phyloP scores from a whole-genome alignment of 805 yeast genomes.

The Hanseniaspora thailandica region DNA sequence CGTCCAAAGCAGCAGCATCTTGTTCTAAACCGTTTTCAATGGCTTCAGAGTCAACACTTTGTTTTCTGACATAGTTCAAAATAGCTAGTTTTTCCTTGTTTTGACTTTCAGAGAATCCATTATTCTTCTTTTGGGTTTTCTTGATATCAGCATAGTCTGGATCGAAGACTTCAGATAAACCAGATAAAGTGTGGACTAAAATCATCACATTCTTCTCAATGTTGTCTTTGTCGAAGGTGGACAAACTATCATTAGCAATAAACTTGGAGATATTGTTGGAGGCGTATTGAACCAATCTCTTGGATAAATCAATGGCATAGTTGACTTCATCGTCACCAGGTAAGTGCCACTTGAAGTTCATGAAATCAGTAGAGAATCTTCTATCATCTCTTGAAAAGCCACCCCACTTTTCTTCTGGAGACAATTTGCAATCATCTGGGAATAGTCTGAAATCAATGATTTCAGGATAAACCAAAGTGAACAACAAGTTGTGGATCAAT shows the following conservation, averaged over 20 bases:
- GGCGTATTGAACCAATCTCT: conserved; percentile 35
- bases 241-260: conserved; percentile 20
- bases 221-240: conserved; percentile 34
- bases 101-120: conserved; percentile 16
- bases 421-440: conserved; percentile 33
- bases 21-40: conserved; percentile 23
- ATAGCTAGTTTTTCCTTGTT: conserved; percentile 24
- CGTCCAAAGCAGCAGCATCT: conserved; percentile 20
- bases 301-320: conserved; percentile 51
- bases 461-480: conserved; percentile 51
- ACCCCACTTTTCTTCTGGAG: conserved; percentile 55
- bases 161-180: conserved; percentile 61
- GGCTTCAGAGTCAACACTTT: conserved; percentile 28
- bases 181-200: conserved; percentile 52
- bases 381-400: conserved; percentile 48
- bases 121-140: conserved; percentile 13
- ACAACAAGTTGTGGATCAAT: conserved; percentile 54
- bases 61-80: conserved; percentile 30
- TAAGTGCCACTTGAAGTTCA: conserved; percentile 61
- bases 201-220: conserved; percentile 45
- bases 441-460: conserved; percentile 45
- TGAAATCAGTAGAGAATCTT: conserved; percentile 38
- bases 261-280: conserved; percentile 33
- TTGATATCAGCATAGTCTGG: conserved; percentile 46
- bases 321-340: conserved; percentile 48